Evolutionary conservation across 768 basidiomycete species (phyloP).

Genomic region (Boletus tomentosulus): DNA sequence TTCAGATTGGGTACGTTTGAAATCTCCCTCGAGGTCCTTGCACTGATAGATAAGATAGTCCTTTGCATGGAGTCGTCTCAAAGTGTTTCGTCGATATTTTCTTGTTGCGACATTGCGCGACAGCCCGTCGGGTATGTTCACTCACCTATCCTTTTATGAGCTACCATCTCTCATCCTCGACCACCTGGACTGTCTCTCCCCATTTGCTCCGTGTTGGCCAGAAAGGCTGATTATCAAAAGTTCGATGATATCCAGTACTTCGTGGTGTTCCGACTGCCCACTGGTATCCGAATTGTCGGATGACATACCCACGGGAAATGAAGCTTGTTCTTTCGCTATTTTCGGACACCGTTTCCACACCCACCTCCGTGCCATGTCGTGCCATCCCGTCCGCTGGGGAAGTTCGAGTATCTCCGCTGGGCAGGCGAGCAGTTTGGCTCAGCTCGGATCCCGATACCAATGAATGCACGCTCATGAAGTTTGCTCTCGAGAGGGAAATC

Average conservation of each 20-base stretch:
- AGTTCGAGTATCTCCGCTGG: slow-evolving; percentile 16
- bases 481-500: slow-evolving; percentile 27
- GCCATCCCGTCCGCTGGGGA: slow-evolving; percentile 11
- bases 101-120: slow-evolving; percentile 2
- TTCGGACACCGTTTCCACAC: slow-evolving; percentile 5
- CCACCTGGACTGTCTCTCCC: not conserved
- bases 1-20: slow-evolving; percentile 7
- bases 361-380: slow-evolving; percentile 4
- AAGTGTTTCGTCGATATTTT: slow-evolving; percentile 10
- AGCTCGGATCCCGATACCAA: slow-evolving; percentile 2
- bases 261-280: slow-evolving; percentile 9
- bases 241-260: slow-evolving; percentile 10
- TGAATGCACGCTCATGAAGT: slow-evolving; percentile 42
- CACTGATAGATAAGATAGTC: slow-evolving; percentile 9
- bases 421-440: slow-evolving; percentile 19
- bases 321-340: slow-evolving; percentile 11
- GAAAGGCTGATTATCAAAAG: slow-evolving; percentile 1
- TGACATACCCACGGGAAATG: slow-evolving; percentile 2
- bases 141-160: slow-evolving; percentile 5
- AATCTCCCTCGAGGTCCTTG: not conserved
- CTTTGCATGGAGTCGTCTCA: slow-evolving; percentile 10
- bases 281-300: slow-evolving; percentile 13
- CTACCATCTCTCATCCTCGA: slow-evolving; percentile 14
- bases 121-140: not conserved
- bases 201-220: slow-evolving; percentile 14